Evolutionary conservation across 805 yeast genomes (phyloP).

Genomic region (Pichia cephalocereana): DNA sequence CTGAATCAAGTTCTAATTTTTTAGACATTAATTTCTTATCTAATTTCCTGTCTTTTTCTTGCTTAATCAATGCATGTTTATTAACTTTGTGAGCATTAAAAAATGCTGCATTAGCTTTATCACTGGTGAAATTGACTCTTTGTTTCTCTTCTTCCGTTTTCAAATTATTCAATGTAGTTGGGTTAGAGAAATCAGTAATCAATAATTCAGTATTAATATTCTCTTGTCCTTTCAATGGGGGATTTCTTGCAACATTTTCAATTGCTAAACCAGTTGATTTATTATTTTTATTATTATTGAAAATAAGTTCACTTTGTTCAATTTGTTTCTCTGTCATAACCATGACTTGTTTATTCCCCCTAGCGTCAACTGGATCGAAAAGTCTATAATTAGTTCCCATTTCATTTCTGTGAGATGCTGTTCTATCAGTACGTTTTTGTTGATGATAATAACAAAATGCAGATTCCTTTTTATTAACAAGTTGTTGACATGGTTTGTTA

Average conservation of each 20-base stretch:
- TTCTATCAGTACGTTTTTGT: conserved; percentile 43
- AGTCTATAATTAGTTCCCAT: conserved; percentile 51
- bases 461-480: conserved; percentile 45
- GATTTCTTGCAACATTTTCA: neutral
- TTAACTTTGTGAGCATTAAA: conserved; percentile 40
- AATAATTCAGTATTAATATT: neutral
- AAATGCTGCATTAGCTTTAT: conserved; percentile 39
- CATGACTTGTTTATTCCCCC: conserved; percentile 35
- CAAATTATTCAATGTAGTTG: conserved; percentile 3
- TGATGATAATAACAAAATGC: conserved; percentile 66
- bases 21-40: conserved; percentile 31
- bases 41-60: conserved; percentile 29
- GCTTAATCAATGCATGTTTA: conserved; percentile 35
- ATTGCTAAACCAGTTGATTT: neutral
- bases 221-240: neutral
- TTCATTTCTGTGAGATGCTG: conserved; percentile 65
- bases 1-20: conserved; percentile 11
- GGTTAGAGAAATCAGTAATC: conserved; percentile 14
- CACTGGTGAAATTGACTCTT: conserved; percentile 28
- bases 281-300: conserved; percentile 16
- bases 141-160: conserved; percentile 8
- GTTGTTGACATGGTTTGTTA: conserved; percentile 47
- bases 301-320: neutral
- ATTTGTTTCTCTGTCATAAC: conserved; percentile 17
- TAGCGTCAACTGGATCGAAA: conserved; percentile 42